Evolutionary conservation across 2,329 filamentous ascomycete genomes (phyloP), one percentile per base, ranked within the genome.

Genomic region (Trichoderma afroharzianum): DNA sequence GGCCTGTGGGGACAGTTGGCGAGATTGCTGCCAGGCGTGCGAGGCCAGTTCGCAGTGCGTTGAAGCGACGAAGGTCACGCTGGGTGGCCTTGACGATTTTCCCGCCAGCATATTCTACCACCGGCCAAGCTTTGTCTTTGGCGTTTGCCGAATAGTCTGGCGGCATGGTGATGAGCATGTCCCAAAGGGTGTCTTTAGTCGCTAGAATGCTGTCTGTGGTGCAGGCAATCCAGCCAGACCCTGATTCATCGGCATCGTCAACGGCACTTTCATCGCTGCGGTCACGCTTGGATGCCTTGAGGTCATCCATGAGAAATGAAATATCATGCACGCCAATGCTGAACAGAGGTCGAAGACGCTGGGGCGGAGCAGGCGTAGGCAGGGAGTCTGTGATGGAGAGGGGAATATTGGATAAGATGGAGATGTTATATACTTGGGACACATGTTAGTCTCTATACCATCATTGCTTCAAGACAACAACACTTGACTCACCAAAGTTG

Each of bases 251-350:
- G 55, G 88, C 85, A 28, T 85, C 86, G 43, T 82, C 80, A 18
- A 81, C 77, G 12, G 80, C 79, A 55, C 79, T 79, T 59, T 81
- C 79, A 57, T 82, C 79, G 55, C 76, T 77, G 39, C 80, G 78
- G 8, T 75, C 73, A n/a, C 78, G 80, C 78, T 83, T 84, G 62
- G 81, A 81, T 2, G 83, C 82, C 28, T 85, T 83, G n/a, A 86
- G 85, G 74, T 92, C 87, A 70, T 89, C 85, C 75, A 90, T 86
- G 6, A 98, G 86, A 71, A 92, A 90, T 6, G 93, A 89, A 63
- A 99, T 97, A 78, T 99, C 96, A 80, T 97, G 93, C 18, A 99
- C 91, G 63, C 96, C 96, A 72, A 99, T 88, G 67, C 92, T 94
- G 83, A 98, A 99, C n/a, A 99, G 87, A 0, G 95, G 92, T 28